Conservation (phyloP, 176 grass and related monocot species). For the Dendrocalamus sinicus region DNA sequence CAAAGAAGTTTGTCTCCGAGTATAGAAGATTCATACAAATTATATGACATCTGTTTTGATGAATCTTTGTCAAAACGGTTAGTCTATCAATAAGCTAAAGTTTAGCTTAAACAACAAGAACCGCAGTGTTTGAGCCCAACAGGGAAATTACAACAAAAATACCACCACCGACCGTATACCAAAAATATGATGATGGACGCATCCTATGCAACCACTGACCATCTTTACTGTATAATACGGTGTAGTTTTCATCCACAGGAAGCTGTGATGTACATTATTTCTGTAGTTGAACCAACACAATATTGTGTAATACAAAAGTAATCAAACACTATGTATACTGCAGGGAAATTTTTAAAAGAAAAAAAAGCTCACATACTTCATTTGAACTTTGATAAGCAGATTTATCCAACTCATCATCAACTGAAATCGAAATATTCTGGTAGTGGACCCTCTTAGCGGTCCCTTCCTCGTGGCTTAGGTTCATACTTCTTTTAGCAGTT, state of each 20-base stretch:
- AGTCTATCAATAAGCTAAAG: background rate
- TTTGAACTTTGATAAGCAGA: slow-evolving; percentile 31
- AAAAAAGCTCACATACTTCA: slow-evolving; percentile 35
- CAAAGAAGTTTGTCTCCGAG: background rate
- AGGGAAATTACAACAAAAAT: background rate
- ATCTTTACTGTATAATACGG: slow-evolving; percentile 40
- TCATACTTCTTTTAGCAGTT: slow-evolving; percentile 62
- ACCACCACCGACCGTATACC: background rate
- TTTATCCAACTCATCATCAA: slow-evolving; percentile 33
- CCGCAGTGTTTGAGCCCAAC: background rate
- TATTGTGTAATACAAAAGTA: slow-evolving; percentile 33
- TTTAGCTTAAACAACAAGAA: background rate
- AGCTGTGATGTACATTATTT: slow-evolving; percentile 36
- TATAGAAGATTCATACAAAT: slow-evolving; percentile 6
- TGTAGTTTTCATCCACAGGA: slow-evolving; percentile 37
- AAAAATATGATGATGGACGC: background rate
- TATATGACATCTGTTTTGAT: slow-evolving; percentile 22
- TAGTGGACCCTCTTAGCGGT: slow-evolving; percentile 57
- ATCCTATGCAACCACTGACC: background rate
- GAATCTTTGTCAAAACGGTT: background rate
- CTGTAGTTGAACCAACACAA: slow-evolving; percentile 22
- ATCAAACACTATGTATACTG: slow-evolving; percentile 26
- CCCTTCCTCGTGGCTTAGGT: slow-evolving; percentile 52
- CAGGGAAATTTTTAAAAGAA: background rate
- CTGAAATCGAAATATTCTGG: slow-evolving; percentile 45